Conservation (phyloP, 2,329 filamentous ascomycete species). For the Alternaria sp. region DNA sequence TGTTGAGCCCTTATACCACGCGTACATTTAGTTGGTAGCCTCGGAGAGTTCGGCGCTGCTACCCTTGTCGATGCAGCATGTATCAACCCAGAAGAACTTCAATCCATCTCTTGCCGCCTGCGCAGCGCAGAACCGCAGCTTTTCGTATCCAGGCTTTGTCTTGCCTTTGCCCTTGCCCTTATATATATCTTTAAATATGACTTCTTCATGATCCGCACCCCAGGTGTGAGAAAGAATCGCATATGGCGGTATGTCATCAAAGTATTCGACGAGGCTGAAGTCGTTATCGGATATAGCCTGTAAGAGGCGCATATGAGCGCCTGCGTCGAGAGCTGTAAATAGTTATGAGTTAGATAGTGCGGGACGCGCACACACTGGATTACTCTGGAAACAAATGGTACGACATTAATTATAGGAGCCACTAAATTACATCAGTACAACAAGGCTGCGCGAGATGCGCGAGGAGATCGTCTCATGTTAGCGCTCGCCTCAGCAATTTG, state of each 20-base stretch:
- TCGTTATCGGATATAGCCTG: neutral
- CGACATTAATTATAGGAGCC: too few relatives aligned
- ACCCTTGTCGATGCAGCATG: constrained; percentile 15
- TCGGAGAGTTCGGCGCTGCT: constrained; percentile 4
- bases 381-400: too few relatives aligned
- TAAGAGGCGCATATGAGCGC: neutral
- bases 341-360: too few relatives aligned
- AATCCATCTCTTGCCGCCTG: neutral
- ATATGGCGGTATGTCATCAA: neutral
- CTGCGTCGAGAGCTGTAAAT: neutral
- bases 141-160: neutral
- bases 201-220: constrained; percentile 6
- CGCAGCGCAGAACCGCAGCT: neutral
- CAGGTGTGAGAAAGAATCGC: constrained; percentile 16
- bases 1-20: neutral
- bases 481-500: neutral
- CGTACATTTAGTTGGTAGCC: neutral
- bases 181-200: neutral
- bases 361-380: too few relatives aligned
- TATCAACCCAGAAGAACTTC: constrained; percentile 11
- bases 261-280: neutral
- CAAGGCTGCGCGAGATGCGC: too few relatives aligned
- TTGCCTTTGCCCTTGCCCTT: neutral
- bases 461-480: neutral
- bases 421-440: neutral